phyloP scores from a whole-genome alignment of 805 yeast species.

The Tetrapisispora nanseiensis region DNA sequence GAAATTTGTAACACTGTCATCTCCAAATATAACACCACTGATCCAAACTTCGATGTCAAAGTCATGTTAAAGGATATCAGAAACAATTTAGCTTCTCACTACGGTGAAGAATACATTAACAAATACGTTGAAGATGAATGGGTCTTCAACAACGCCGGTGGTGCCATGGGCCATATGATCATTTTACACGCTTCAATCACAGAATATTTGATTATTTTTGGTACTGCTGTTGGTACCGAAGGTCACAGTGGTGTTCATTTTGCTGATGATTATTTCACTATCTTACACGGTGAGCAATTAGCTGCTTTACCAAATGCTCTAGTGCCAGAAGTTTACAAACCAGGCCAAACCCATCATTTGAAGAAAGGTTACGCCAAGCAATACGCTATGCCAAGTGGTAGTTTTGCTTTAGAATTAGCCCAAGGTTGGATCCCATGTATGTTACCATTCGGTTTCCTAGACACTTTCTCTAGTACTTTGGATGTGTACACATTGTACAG shows the following conservation, averaged over 20 bases:
- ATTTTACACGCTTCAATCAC: constrained; percentile 89
- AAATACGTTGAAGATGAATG: constrained; percentile 70
- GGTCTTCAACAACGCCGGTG: constrained; percentile 97
- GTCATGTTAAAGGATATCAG: constrained; percentile 56
- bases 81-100: constrained; percentile 44
- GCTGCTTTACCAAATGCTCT: constrained; percentile 63
- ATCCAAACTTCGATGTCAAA: constrained; percentile 47
- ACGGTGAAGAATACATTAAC: constrained; percentile 67
- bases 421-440: constrained; percentile 98
- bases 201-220: constrained; percentile 88
- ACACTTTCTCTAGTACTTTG: constrained; percentile 67
- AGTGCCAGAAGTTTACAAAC: constrained; percentile 59
- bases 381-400: constrained; percentile 72
- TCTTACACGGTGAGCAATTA: constrained; percentile 65
- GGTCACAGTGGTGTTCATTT: constrained; percentile 95
- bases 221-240: constrained; percentile 88
- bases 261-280: constrained; percentile 96
- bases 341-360: constrained; percentile 84
- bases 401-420: constrained; percentile 88
- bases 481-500: constrained; percentile 59
- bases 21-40: constrained; percentile 32
- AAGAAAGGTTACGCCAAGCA: constrained; percentile 68
- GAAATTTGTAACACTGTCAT: constrained; percentile 47
- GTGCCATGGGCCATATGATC: constrained; percentile 96
- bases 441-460: constrained; percentile 92